Evolutionary conservation across 495 filamentous ascomycete genomes (phyloP).

Genomic region (Astrothelium macrocarpum): DNA sequence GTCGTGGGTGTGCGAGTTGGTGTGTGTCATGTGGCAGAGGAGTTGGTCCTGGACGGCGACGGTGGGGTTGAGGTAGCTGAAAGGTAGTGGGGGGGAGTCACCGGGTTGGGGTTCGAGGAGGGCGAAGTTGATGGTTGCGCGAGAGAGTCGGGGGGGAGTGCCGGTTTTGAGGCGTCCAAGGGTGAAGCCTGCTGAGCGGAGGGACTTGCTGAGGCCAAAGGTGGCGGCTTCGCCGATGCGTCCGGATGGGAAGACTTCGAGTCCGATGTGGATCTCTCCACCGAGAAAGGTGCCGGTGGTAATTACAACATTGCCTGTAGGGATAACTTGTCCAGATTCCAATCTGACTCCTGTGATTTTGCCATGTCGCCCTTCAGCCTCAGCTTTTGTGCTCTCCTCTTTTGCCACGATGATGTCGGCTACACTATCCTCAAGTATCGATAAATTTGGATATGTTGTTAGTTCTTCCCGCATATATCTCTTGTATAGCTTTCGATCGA

Average conservation of each 20-base stretch:
- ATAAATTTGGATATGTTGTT: constrained; percentile 60
- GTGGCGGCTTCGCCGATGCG: constrained; percentile 93
- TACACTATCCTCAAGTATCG: constrained; percentile 74
- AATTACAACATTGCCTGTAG: constrained; percentile 75
- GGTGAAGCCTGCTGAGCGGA: constrained; percentile 81
- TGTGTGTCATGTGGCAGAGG: constrained; percentile 72
- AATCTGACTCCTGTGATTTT: constrained; percentile 79
- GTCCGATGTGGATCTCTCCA: constrained; percentile 92
- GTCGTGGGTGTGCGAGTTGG: constrained; percentile 72
- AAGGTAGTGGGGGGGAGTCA: constrained; percentile 79
- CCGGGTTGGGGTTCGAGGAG: constrained; percentile 62
- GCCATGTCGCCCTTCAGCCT: constrained; percentile 45
- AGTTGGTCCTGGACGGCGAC: constrained; percentile 76
- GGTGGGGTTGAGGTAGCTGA: constrained; percentile 75
- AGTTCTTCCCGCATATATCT: constrained; percentile 88
- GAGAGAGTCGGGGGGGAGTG: constrained; percentile 80
- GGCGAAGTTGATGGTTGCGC: constrained; percentile 70
- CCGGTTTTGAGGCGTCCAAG: constrained; percentile 91
- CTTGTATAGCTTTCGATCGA: constrained; percentile 84
- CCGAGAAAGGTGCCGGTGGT: constrained; percentile 94
- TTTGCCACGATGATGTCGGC: constrained; percentile 72
- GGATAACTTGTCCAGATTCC: constrained; percentile 79
- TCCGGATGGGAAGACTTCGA: constrained; percentile 74
- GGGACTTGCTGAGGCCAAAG: constrained; percentile 83
- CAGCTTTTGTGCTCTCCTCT: constrained; percentile 41